Conservation (phyloP, 1,284 basidiomycete genomes). For the Rhizoctonia solani region DNA sequence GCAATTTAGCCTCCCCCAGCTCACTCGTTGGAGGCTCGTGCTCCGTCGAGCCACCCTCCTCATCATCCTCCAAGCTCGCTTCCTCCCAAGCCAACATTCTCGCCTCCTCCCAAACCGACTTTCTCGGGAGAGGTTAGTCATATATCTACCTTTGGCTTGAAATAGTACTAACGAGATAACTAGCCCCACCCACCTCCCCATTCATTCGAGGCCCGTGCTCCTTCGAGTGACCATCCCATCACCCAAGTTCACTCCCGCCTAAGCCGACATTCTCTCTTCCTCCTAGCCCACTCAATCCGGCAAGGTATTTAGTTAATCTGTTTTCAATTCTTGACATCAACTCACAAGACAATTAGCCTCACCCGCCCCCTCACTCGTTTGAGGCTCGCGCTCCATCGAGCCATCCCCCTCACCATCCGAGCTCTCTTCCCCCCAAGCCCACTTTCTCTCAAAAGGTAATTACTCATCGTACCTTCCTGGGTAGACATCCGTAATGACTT, state of each 20-base stretch:
- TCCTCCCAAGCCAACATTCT: constrained; percentile 14
- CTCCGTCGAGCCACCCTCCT: neutral
- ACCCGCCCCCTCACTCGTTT: constrained; percentile 25
- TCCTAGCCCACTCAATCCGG: neutral
- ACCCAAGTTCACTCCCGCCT: constrained; percentile 5
- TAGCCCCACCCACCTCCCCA: constrained; percentile 6
- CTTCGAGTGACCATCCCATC: neutral
- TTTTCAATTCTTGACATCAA: no score
- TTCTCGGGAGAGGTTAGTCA: neutral
- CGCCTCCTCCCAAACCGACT: neutral
- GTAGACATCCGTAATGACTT: no score
- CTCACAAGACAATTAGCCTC: neutral
- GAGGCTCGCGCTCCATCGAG: constrained; percentile 17
- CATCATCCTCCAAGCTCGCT: neutral
- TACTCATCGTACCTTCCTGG: neutral
- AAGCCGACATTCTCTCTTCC: constrained; percentile 5
- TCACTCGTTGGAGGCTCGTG: constrained; percentile 5
- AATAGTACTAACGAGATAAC: neutral
- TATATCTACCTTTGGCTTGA: no score
- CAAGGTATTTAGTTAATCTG: neutral
- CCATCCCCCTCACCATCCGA: neutral
- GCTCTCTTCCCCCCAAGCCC: constrained; percentile 8
- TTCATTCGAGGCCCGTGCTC: constrained; percentile 18
- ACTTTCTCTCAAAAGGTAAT: constrained; percentile 21
- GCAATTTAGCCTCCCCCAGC: neutral